phyloP scores from a whole-genome alignment of 2,329 filamentous ascomycete species.

The Nemania abortiva region DNA sequence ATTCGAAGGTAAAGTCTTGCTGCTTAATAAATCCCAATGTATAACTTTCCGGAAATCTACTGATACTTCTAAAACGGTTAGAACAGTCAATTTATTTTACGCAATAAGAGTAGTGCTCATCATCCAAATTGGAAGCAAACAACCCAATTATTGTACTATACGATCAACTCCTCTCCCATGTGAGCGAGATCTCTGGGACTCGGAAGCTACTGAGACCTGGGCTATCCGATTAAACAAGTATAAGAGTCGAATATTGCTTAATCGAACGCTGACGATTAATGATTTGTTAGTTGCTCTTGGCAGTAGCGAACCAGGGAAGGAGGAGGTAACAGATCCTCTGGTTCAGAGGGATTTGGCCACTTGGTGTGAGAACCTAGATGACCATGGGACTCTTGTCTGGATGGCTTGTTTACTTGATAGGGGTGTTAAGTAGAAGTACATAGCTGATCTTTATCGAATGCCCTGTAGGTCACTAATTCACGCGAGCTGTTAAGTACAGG shows the following conservation, averaged over 20 bases:
- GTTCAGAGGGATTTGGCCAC: slow-evolving; percentile 36
- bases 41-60: not conserved
- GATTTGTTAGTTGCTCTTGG: slow-evolving; percentile 21
- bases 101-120: slow-evolving; percentile 37
- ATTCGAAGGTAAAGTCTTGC: slow-evolving; percentile 21
- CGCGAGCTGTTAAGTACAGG: not conserved
- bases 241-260: slow-evolving; percentile 12
- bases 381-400: slow-evolving; percentile 48
- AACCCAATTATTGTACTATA: slow-evolving; percentile 24
- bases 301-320: not conserved
- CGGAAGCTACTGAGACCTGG: slow-evolving; percentile 39
- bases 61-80: slow-evolving; percentile 7
- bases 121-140: slow-evolving; percentile 31
- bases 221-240: slow-evolving; percentile 37
- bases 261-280: slow-evolving; percentile 23
- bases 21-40: not conserved
- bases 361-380: slow-evolving; percentile 49
- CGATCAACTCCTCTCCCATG: slow-evolving; percentile 36
- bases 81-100: slow-evolving; percentile 37
- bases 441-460: not conserved
- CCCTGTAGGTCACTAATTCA: not conserved
- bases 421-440: not conserved
- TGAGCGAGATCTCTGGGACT: slow-evolving; percentile 42
- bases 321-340: slow-evolving; percentile 1
- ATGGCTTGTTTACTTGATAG: slow-evolving; percentile 51